These are phyloP conservation scores for Penicillium angulare DNA, from an alignment of 495 filamentous ascomycete species.

Conservation along the genomic window DNA sequence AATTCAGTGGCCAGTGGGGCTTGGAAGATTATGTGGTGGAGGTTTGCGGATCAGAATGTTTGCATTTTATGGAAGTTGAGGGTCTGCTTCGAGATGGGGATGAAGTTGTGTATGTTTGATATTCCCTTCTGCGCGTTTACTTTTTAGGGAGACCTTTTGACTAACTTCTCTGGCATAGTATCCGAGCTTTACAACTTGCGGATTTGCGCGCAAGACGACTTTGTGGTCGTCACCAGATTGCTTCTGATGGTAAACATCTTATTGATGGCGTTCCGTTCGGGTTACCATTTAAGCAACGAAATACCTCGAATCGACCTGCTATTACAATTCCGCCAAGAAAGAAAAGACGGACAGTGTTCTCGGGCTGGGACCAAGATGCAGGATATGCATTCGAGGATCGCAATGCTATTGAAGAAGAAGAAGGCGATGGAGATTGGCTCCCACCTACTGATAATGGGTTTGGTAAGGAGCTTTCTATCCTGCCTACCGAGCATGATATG, in stretches of 20 bases:
- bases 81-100: conserved; percentile 78
- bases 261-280: conserved; percentile 91
- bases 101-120: conserved; percentile 68
- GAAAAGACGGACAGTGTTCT: conserved; percentile 53
- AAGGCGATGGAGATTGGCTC: conserved; percentile 40
- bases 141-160: background rate
- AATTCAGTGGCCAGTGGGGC: conserved; percentile 65
- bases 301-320: conserved; percentile 57
- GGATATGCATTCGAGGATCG: background rate
- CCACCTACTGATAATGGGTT: conserved; percentile 20
- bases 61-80: conserved; percentile 78
- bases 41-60: conserved; percentile 77
- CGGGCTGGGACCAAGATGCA: conserved; percentile 29
- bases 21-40: conserved; percentile 92
- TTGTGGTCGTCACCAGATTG: conserved; percentile 82
- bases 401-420: conserved; percentile 19
- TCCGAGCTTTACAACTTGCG: conserved; percentile 72
- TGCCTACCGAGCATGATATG: conserved; percentile 30
- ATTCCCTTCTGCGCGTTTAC: background rate
- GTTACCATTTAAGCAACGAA: conserved; percentile 59
- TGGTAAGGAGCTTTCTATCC: conserved; percentile 26
- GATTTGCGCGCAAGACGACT: conserved; percentile 74
- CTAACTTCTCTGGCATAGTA: conserved; percentile 44
- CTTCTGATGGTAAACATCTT: conserved; percentile 74
- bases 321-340: conserved; percentile 77